Evolutionary conservation across 75 land plant species (phyloP).

Genomic region (Pinus tabuliformis): DNA sequence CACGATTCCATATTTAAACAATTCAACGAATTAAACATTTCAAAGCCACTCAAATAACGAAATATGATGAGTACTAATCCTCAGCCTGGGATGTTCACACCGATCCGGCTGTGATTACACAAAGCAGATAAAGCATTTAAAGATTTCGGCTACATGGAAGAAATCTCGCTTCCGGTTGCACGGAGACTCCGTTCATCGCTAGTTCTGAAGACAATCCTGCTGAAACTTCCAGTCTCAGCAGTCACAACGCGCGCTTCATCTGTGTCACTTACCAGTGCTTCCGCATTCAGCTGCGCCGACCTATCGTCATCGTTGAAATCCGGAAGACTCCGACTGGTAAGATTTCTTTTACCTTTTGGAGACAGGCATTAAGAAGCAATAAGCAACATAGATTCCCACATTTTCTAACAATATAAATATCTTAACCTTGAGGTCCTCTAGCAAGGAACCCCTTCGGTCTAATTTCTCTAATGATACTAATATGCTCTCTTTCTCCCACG

Average conservation of each 20-base stretch:
- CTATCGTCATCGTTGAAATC: not conserved
- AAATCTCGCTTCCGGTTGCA: slow-evolving; percentile 6
- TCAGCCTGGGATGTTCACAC: too few relatives aligned
- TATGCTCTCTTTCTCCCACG: not conserved
- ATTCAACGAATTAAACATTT: too few relatives aligned
- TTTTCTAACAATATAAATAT: not conserved
- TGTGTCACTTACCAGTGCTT: not conserved
- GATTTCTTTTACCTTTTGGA: too few relatives aligned
- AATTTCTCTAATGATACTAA: not conserved
- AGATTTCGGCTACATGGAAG: slow-evolving; percentile 23
- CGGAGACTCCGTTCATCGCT: not conserved
- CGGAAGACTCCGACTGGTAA: not conserved
- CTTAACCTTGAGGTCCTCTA: not conserved
- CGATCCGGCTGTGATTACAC: too few relatives aligned
- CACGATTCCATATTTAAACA: too few relatives aligned
- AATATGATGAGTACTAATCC: too few relatives aligned
- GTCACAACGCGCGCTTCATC: not conserved
- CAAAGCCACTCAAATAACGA: too few relatives aligned
- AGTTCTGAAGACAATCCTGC: not conserved
- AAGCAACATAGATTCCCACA: not conserved
- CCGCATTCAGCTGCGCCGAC: too few relatives aligned
- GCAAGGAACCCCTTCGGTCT: slow-evolving; percentile 9
- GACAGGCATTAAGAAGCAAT: not conserved
- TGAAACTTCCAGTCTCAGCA: too few relatives aligned
- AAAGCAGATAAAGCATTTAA: slow-evolving; percentile 24